Percentiles rank a stretch among this genome's conserved stretches.
Evolutionary conservation across 1,139 yeast species (phyloP).

Genomic region (Candida tetrigidarum): DNA sequence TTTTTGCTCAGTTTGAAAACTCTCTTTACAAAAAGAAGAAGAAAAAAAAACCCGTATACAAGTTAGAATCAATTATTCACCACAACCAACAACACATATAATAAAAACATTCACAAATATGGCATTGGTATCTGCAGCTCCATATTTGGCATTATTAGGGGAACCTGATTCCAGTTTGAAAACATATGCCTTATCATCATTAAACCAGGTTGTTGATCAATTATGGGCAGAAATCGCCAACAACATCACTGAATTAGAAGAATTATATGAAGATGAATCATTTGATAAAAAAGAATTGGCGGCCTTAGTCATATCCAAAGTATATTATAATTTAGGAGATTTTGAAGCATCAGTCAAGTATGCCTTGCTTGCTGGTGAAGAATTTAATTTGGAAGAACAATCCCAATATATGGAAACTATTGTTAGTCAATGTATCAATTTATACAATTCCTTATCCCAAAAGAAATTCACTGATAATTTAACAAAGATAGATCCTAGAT

Average conservation of each 20-base stretch:
- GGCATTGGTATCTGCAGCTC: conserved; percentile 82
- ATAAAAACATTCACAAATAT: conserved; percentile 26
- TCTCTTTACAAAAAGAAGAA: neutral
- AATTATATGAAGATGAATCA: conserved; percentile 80
- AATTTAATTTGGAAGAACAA: conserved; percentile 72
- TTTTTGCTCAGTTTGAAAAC: neutral
- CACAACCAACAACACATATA: neutral
- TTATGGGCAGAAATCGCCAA: conserved; percentile 99
- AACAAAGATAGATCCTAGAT: conserved; percentile 59
- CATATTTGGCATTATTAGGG: conserved; percentile 83
- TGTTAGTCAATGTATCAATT: conserved; percentile 88
- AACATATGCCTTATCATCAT: conserved; percentile 81
- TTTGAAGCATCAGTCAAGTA: conserved; percentile 89
- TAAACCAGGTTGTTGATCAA: conserved; percentile 84
- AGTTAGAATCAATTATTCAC: too few relatives aligned
- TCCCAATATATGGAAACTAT: conserved; percentile 94
- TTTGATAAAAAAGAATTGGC: conserved; percentile 84
- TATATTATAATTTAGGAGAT: conserved; percentile 94
- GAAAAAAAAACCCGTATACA: too few relatives aligned
- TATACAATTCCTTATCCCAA: conserved; percentile 71
- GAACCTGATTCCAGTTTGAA: conserved; percentile 82
- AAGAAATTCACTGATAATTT: conserved; percentile 47
- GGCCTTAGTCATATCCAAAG: conserved; percentile 91
- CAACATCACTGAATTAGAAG: conserved; percentile 84
- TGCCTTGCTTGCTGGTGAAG: conserved; percentile 83